Evolutionary conservation across 2,329 filamentous ascomycete species (phyloP), one percentile per base, ranked within the genome.

Genomic region (Volutella citrinella): DNA sequence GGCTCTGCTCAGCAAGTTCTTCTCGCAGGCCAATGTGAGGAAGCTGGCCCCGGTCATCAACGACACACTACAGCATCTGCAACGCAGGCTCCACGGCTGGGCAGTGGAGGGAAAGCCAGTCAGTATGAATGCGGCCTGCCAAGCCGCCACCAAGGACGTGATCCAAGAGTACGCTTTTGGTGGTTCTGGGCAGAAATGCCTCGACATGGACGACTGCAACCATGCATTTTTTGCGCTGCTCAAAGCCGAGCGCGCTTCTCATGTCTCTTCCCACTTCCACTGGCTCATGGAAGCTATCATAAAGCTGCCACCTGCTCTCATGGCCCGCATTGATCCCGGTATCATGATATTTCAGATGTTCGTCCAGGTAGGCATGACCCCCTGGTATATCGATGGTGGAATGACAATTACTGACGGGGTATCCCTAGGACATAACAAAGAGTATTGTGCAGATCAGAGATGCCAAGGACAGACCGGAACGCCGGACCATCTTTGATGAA

Each of bases 401-500:
- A 2, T 4, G 5, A 5, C n/a, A 5, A 10, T 12, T 11, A 11
- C 33, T 39, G 2, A 33, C 15, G 5, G 7, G 10, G 6, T 13
- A n/a, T n/a, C n/a, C 8, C 10, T 11, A 49, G 46, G 29, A 28
- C 11, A 16, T 48, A 12, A 21, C 8, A 2, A 25, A n/a, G 1
- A 30, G 39, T 21, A 37, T 50, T 10, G 35, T 43, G 3, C 15
- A 35, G 16, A 41, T 48, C 7, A 27, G 30, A 12, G 19, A 38
- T 4, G 28, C 33, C 4, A 35, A 42, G 7, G 32, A 40, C 2
- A 7, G 20, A 5, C 36, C 36, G 4, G 39, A 41, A 6, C 38
- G 43, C 16, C 45, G 43, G 4, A 61, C 56, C 3, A 48, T 64
- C 19, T 56, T 64, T n/a, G 43, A 57, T 17, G 52, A 54, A 13